phyloP scores from a whole-genome alignment of 2,329 filamentous ascomycete species.

The Lachnellula cervina region DNA sequence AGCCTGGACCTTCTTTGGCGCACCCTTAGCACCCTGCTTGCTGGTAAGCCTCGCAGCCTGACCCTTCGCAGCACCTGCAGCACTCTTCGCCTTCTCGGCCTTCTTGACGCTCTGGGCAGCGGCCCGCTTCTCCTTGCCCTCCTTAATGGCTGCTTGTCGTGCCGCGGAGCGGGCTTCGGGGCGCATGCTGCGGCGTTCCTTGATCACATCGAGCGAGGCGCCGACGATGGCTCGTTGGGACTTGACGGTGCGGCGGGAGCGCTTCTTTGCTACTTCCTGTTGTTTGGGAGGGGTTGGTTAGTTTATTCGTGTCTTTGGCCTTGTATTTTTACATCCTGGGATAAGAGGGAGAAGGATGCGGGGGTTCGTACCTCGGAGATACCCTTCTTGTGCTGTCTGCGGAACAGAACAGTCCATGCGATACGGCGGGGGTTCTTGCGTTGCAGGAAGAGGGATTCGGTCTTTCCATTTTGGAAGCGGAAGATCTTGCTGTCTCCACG shows the following conservation, averaged over 20 bases:
- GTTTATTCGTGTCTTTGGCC: not conserved
- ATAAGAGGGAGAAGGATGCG: constrained; percentile 6
- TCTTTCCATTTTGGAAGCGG: constrained; percentile 99
- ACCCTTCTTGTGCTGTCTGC: constrained; percentile 99
- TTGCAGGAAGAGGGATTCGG: constrained; percentile 99
- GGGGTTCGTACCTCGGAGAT: constrained; percentile 88
- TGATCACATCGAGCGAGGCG: constrained; percentile 99
- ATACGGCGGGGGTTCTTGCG: constrained; percentile 99
- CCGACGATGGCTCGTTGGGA: constrained; percentile 97
- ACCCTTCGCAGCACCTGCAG: constrained; percentile 69
- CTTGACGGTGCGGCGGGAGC: constrained; percentile 96
- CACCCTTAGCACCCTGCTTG: constrained; percentile 97
- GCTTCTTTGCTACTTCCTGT: constrained; percentile 99
- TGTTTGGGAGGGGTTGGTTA: constrained; percentile 21
- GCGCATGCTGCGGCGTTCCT: constrained; percentile 93
- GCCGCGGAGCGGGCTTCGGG: constrained; percentile 93
- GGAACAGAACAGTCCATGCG: constrained; percentile 96
- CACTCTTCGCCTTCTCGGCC: constrained; percentile 97
- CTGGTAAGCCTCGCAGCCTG: constrained; percentile 75
- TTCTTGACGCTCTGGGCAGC: constrained; percentile 89
- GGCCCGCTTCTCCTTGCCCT: constrained; percentile 97
- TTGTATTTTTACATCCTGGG: not conserved
- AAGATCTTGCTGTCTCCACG: constrained; percentile 99
- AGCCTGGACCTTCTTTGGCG: constrained; percentile 76
- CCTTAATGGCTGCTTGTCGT: constrained; percentile 86